phyloP scores from a whole-genome alignment of 768 basidiomycete species.

The Punctularia strigosozonata region DNA sequence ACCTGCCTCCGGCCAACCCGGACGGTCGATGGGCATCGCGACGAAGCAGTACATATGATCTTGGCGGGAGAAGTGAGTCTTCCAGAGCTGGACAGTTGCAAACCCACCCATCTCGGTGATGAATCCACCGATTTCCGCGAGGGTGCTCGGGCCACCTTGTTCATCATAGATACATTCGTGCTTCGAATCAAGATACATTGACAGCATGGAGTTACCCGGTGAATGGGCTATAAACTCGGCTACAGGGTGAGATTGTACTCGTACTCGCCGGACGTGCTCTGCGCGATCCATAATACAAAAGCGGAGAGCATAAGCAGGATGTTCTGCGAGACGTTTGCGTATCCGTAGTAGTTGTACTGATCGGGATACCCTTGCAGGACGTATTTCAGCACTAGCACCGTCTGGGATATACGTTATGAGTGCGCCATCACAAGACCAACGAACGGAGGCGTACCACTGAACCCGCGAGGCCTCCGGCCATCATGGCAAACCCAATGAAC shows the following conservation, averaged over 20 bases:
- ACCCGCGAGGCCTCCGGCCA: slow-evolving; percentile 97
- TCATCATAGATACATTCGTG: no score
- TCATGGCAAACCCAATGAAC: slow-evolving; percentile 91
- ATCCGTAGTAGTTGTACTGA: slow-evolving; percentile 82
- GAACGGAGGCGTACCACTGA: slow-evolving; percentile 61
- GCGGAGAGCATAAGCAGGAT: slow-evolving; percentile 75
- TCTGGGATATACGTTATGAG: slow-evolving; percentile 30
- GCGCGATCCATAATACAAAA: slow-evolving; percentile 86
- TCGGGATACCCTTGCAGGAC: slow-evolving; percentile 59
- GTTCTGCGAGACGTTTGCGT: slow-evolving; percentile 93
- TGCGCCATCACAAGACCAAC: background rate
- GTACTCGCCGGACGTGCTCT: slow-evolving; percentile 77
- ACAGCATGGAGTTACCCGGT: no score
- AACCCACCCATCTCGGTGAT: no score
- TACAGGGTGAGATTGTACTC: slow-evolving; percentile 82
- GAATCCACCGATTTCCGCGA: no score
- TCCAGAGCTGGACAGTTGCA: no score
- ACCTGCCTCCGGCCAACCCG: no score
- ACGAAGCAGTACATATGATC: no score
- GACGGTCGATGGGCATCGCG: no score
- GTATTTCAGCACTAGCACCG: slow-evolving; percentile 85
- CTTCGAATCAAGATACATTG: no score
- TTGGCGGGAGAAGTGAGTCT: no score
- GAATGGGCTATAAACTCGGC: no score
- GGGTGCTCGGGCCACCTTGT: no score